A percentile compares a stretch with the other conserved stretches of the same genome.
Evolutionary conservation across 129 eudicot genomes (phyloP).

Genomic region (Artemisia annua): DNA sequence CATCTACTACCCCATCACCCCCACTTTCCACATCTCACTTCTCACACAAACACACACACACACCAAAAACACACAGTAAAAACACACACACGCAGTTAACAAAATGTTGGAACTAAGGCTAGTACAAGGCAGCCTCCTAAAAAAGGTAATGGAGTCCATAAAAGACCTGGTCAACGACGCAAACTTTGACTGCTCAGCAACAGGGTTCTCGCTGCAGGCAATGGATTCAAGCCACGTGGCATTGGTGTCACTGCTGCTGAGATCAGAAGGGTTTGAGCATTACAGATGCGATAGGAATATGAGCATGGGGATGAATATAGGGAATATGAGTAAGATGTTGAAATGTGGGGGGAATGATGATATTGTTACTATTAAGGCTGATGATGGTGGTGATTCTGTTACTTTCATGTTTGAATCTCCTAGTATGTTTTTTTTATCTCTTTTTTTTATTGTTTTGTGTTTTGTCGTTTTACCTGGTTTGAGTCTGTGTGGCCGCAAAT

Average conservation of each 20-base stretch:
- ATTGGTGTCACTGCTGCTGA: constrained; percentile 73
- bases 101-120: constrained; percentile 82
- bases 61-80: neutral
- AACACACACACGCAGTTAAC: neutral
- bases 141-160: constrained; percentile 79
- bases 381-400: constrained; percentile 84
- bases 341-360: constrained; percentile 87
- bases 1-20: constrained; percentile 7
- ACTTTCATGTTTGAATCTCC: constrained; percentile 96
- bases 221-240: constrained; percentile 97
- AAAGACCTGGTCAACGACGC: constrained; percentile 91
- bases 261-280: constrained; percentile 93
- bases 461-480: neutral
- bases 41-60: neutral
- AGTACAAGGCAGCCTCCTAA: constrained; percentile 80
- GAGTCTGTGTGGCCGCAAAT: neutral
- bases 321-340: constrained; percentile 80
- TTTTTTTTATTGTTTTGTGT: neutral
- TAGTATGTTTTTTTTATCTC: constrained; percentile 38
- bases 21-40: neutral
- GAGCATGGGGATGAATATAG: constrained; percentile 91
- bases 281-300: constrained; percentile 81
- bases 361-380: constrained; percentile 79
- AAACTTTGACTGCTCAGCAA: constrained; percentile 81
- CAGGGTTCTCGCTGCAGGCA: constrained; percentile 91